Evolutionary conservation across 208 protist genomes (phyloP).

Genomic region (Leishmania braziliensis): DNA sequence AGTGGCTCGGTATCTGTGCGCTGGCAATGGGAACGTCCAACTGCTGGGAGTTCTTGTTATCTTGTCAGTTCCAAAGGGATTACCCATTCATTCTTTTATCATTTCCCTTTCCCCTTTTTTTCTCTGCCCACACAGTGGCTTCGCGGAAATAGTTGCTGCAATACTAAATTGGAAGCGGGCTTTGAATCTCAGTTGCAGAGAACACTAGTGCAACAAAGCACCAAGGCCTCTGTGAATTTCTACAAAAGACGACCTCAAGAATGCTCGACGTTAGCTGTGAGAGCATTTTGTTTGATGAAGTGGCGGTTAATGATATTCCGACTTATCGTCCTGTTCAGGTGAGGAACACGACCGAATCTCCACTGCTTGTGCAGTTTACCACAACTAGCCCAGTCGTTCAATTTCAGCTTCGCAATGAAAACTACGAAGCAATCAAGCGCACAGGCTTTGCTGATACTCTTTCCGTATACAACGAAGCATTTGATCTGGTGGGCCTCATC

Average conservation of each 20-base stretch:
- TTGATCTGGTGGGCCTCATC: conserved; percentile 64
- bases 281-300: conserved; percentile 50
- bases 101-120: not conserved
- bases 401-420: conserved; percentile 68
- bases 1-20: not conserved
- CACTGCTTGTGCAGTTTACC: conserved; percentile 45
- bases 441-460: conserved; percentile 18
- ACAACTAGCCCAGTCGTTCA: conserved; percentile 38
- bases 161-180: not conserved
- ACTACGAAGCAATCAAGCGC: conserved; percentile 37
- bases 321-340: conserved; percentile 52
- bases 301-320: conserved; percentile 74
- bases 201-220: not conserved
- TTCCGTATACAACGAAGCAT: conserved; percentile 57
- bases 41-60: not conserved
- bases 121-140: not conserved
- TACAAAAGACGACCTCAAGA: not conserved
- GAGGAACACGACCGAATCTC: conserved; percentile 37
- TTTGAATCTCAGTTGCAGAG: not conserved
- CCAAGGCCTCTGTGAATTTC: not conserved
- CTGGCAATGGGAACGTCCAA: not conserved
- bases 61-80: not conserved
- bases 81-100: not conserved
- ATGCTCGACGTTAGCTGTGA: conserved; percentile 7
- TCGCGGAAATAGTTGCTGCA: not conserved